phyloP scores from a whole-genome alignment of 2,329 filamentous ascomycete genomes.

The Cladosporium austrohemisphaericum region DNA sequence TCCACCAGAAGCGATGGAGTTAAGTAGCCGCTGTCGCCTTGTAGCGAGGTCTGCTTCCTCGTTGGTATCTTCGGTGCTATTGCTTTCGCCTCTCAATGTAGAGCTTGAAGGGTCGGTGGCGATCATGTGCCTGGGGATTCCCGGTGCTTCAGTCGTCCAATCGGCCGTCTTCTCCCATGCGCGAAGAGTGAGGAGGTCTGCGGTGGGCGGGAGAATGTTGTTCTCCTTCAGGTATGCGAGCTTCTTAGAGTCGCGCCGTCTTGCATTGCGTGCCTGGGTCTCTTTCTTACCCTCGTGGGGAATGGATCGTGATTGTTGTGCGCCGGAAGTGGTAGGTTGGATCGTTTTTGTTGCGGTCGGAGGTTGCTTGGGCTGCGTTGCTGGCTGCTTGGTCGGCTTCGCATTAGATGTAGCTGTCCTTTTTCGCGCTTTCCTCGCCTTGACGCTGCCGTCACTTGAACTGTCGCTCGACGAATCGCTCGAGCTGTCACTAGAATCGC shows the following conservation, averaged over 20 bases:
- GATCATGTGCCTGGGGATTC: not conserved
- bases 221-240: conserved; percentile 52
- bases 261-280: conserved; percentile 55
- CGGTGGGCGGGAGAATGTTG: conserved; percentile 45
- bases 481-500: not conserved
- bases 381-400: not conserved
- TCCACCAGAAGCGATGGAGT: conserved; percentile 50
- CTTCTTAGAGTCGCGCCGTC: conserved; percentile 48
- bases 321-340: not conserved
- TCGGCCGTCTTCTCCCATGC: conserved; percentile 23
- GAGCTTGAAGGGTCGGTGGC: conserved; percentile 3
- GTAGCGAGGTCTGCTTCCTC: conserved; percentile 5
- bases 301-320: not conserved
- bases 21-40: conserved; percentile 44
- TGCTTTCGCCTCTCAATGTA: conserved; percentile 10
- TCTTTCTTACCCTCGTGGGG: conserved; percentile 41
- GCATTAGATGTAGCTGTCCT: not conserved
- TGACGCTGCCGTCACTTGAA: conserved; percentile 18
- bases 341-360: not conserved
- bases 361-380: not conserved
- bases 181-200: conserved; percentile 48
- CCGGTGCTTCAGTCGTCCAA: conserved; percentile 23
- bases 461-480: conserved; percentile 15
- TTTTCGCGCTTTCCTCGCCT: not conserved
- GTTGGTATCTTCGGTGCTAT: conserved; percentile 25